Percentiles rank a stretch among this genome's conserved stretches.
Evolutionary conservation across 2,329 filamentous ascomycete genomes (phyloP).

Genomic region (Cyanodermella asteris): DNA sequence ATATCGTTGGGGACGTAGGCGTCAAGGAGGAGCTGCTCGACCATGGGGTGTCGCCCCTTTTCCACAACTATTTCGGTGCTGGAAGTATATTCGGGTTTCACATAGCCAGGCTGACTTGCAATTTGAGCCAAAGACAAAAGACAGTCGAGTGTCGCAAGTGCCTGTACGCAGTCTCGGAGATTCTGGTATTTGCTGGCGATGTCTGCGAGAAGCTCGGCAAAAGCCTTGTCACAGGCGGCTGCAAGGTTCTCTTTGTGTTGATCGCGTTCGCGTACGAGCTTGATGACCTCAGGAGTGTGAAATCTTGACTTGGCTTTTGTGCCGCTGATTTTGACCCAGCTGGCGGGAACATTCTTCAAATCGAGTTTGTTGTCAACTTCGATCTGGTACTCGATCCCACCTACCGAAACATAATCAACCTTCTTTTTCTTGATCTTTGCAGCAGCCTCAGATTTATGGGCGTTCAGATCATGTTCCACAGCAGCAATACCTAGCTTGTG

Average conservation of each 20-base stretch:
- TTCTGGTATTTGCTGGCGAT: slow-evolving; percentile 73
- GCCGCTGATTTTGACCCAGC: slow-evolving; percentile 84
- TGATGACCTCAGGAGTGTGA: slow-evolving; percentile 77
- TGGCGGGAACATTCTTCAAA: slow-evolving; percentile 73
- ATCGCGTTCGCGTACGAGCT: slow-evolving; percentile 66
- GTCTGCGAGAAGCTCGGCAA: slow-evolving; percentile 44
- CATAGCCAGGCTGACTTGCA: slow-evolving; percentile 70
- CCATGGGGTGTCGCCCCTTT: slow-evolving; percentile 78
- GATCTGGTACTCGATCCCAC: slow-evolving; percentile 85
- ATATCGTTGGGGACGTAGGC: slow-evolving; percentile 84
- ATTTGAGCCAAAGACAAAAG: slow-evolving; percentile 69
- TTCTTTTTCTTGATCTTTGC: slow-evolving; percentile 49
- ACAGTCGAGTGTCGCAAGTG: slow-evolving; percentile 73
- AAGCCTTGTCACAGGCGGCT: slow-evolving; percentile 75
- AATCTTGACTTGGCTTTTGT: slow-evolving; percentile 86
- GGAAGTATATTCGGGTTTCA: slow-evolving; percentile 47
- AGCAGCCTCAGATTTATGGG: slow-evolving; percentile 50
- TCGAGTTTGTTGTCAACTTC: slow-evolving; percentile 71
- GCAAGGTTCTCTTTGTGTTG: slow-evolving; percentile 87
- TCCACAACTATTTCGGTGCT: slow-evolving; percentile 47
- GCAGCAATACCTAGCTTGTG: slow-evolving; percentile 80
- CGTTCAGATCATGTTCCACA: slow-evolving; percentile 71
- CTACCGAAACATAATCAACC: slow-evolving; percentile 60
- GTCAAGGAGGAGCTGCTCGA: slow-evolving; percentile 69
- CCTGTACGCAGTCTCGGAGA: slow-evolving; percentile 69